Percentiles rank a stretch among this genome's conserved stretches.
Evolutionary conservation across 768 basidiomycete genomes (phyloP).

Genomic region (Amyloporia xantha): DNA sequence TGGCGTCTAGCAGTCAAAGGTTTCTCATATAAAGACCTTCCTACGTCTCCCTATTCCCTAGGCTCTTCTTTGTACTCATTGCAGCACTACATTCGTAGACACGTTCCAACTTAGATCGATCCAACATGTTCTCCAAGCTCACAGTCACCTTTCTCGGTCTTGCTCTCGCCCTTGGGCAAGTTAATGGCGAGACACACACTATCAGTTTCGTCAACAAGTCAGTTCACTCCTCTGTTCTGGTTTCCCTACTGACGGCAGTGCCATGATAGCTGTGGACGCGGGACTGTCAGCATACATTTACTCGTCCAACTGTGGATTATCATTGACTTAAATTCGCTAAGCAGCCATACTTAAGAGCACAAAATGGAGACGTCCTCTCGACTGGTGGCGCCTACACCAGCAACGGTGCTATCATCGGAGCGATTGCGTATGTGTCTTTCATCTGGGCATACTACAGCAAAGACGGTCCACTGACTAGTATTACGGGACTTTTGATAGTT

Average conservation of each 20-base stretch:
- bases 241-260: not conserved
- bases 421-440: constrained; percentile 32
- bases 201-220: constrained; percentile 38
- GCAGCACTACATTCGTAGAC: not conserved
- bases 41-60: not conserved
- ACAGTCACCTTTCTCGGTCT: not conserved
- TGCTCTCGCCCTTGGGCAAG: constrained; percentile 5
- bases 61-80: not conserved
- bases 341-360: not conserved
- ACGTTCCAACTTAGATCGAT: not conserved
- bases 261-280: not conserved
- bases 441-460: too few relatives aligned
- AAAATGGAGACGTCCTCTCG: constrained; percentile 26
- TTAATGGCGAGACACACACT: constrained; percentile 32
- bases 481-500: constrained; percentile 28
- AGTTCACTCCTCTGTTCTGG: constrained; percentile 6
- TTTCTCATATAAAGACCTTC: not conserved
- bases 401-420: constrained; percentile 23
- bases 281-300: not conserved
- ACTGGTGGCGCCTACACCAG: constrained; percentile 27
- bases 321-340: constrained; percentile 15
- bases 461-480: too few relatives aligned
- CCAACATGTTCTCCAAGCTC: constrained; percentile 1
- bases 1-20: too few relatives aligned
- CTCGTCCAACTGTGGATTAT: not conserved